A percentile compares a stretch with the other conserved stretches of the same genome.
Conservation (phyloP, 2,329 filamentous ascomycete genomes). For the Aspergillus calidoustus region DNA sequence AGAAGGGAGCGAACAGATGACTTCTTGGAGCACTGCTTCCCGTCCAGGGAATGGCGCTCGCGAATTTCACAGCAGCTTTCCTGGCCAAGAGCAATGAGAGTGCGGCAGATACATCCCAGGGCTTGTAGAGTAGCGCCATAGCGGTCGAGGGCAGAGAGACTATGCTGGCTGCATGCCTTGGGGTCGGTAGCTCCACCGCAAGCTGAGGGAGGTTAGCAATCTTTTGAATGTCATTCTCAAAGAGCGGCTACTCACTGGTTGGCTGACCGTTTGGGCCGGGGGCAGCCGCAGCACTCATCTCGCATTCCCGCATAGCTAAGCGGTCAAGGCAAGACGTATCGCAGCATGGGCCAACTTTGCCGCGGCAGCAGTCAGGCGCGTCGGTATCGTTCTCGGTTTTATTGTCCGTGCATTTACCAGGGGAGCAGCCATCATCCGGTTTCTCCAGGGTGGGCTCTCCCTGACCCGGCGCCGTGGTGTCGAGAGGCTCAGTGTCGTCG, state of each 20-base stretch:
- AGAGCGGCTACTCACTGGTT: too few relatives aligned
- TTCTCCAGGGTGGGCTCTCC: not conserved
- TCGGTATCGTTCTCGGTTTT: not conserved
- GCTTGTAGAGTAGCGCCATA: constrained; percentile 48
- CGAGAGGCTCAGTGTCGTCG: constrained; percentile 3
- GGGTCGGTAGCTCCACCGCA: constrained; percentile 1
- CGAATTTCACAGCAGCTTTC: constrained; percentile 54
- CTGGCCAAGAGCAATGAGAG: constrained; percentile 56
- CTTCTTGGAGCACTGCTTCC: too few relatives aligned
- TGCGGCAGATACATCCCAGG: constrained; percentile 60
- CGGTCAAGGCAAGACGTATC: constrained; percentile 2
- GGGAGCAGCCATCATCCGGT: not conserved
- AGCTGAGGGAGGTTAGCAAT: not conserved
- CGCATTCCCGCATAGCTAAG: not conserved
- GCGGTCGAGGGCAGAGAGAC: constrained; percentile 3
- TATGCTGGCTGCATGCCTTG: too few relatives aligned
- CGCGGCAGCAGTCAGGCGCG: not conserved
- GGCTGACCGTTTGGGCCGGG: not conserved
- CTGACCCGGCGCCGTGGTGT: not conserved
- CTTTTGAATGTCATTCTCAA: not conserved
- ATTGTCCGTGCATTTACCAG: not conserved
- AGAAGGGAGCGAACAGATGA: too few relatives aligned
- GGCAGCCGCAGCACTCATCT: not conserved
- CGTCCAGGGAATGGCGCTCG: not conserved
- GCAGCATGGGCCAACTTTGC: constrained; percentile 4